Evolutionary conservation across 108 stramenopile species (phyloP).

Genomic region (Mediolabrus comicus): DNA sequence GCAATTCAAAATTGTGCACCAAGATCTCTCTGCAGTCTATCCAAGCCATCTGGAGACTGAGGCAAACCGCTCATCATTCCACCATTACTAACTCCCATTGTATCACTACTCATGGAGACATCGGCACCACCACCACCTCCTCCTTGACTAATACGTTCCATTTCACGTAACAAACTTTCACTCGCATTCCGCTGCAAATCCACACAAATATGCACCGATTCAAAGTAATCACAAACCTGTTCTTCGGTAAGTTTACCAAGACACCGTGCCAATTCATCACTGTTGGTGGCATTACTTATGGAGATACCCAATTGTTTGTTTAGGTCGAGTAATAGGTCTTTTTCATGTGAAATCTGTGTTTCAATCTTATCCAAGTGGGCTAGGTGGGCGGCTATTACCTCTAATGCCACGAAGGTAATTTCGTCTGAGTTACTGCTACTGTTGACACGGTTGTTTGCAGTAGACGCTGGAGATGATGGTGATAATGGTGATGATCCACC

Average conservation of each 20-base stretch:
- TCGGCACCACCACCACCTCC: constrained; percentile 1
- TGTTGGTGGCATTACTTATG: constrained; percentile 27
- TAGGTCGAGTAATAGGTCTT: constrained; percentile 75
- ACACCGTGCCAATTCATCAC: constrained; percentile 11
- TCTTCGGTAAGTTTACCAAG: constrained; percentile 57
- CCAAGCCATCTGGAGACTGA: neutral
- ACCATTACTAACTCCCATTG: neutral
- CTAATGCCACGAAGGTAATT: constrained; percentile 39
- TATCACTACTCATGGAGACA: neutral
- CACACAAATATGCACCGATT: constrained; percentile 68
- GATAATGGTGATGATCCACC: no score
- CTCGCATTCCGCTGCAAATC: constrained; percentile 56
- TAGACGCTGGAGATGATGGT: neutral
- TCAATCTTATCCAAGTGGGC: constrained; percentile 70
- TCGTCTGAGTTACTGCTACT: constrained; percentile 9
- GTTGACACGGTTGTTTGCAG: neutral
- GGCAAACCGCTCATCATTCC: neutral
- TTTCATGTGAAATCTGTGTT: constrained; percentile 69
- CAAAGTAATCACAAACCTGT: constrained; percentile 84
- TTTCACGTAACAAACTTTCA: constrained; percentile 53
- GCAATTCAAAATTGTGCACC: neutral
- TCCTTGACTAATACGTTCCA: constrained; percentile 66
- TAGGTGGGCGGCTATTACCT: constrained; percentile 69
- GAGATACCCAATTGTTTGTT: constrained; percentile 52
- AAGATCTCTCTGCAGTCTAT: neutral